A percentile compares a stretch with the other conserved stretches of the same genome.
Conservation (phyloP, 1,139 yeast species). For the Hemisphaericaspora xylofermentans region DNA sequence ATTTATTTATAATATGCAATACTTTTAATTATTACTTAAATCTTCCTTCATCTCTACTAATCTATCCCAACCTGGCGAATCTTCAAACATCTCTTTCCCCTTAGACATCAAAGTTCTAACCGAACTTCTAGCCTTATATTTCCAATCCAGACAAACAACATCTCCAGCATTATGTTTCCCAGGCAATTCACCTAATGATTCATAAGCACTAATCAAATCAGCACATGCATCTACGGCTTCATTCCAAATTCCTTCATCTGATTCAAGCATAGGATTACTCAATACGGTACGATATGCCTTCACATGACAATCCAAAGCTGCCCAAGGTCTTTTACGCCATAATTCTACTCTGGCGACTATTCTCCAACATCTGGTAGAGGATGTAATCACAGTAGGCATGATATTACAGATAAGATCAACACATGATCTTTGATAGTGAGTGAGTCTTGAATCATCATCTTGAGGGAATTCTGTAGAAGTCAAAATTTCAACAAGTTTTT, state of each 20-base stretch:
- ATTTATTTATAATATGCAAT: background rate
- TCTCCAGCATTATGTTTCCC: slow-evolving; percentile 86
- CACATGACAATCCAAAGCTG: slow-evolving; percentile 80
- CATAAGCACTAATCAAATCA: slow-evolving; percentile 85
- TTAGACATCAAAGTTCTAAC: slow-evolving; percentile 76
- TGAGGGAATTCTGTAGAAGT: slow-evolving; percentile 51
- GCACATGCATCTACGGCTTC: slow-evolving; percentile 77
- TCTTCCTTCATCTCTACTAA: slow-evolving; percentile 56
- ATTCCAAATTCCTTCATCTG: slow-evolving; percentile 67
- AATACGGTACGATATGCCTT: slow-evolving; percentile 78
- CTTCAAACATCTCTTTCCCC: slow-evolving; percentile 81
- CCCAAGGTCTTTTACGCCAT: slow-evolving; percentile 90
- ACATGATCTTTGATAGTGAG: slow-evolving; percentile 66
- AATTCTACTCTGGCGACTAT: slow-evolving; percentile 78
- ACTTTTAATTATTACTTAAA: slow-evolving; percentile 16
- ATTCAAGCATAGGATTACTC: slow-evolving; percentile 63
- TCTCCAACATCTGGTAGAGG: slow-evolving; percentile 79
- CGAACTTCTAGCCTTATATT: slow-evolving; percentile 72
- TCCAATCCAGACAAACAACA: slow-evolving; percentile 89
- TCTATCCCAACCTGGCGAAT: slow-evolving; percentile 71
- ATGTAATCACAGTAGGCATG: slow-evolving; percentile 67
- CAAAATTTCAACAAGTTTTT: slow-evolving; percentile 67
- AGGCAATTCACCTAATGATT: slow-evolving; percentile 78
- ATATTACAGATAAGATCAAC: slow-evolving; percentile 65
- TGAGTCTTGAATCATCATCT: slow-evolving; percentile 33